Evolutionary conservation across 2,329 filamentous ascomycete genomes (phyloP).

Genomic region (Fusarium sulawesiense): DNA sequence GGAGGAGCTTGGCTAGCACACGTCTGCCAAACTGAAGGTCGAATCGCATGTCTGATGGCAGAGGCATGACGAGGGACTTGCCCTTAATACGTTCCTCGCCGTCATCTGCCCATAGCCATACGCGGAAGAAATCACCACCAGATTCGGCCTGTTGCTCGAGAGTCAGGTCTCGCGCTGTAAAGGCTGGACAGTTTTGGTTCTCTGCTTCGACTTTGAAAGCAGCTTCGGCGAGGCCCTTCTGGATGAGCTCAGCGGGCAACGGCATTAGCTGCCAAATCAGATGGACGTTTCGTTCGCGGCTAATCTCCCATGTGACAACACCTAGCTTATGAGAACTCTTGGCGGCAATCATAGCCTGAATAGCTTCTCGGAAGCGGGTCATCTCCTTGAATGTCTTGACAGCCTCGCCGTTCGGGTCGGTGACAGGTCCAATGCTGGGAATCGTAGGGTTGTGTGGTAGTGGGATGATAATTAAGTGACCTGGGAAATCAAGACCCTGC

Average conservation of each 20-base stretch:
- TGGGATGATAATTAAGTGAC: constrained; percentile 92
- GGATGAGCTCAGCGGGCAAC: constrained; percentile 74
- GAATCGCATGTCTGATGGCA: constrained; percentile 79
- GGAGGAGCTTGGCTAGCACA: constrained; percentile 88
- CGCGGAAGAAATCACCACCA: constrained; percentile 78
- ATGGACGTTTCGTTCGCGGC: constrained; percentile 82
- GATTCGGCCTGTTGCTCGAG: constrained; percentile 60
- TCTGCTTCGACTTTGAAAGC: constrained; percentile 91
- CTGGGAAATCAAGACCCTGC: constrained; percentile 77
- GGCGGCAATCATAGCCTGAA: constrained; percentile 82
- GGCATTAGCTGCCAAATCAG: constrained; percentile 95
- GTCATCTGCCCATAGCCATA: constrained; percentile 80
- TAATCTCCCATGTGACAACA: constrained; percentile 92
- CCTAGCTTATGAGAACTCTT: constrained; percentile 72
- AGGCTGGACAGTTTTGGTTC: constrained; percentile 69
- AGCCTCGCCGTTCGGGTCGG: constrained; percentile 64
- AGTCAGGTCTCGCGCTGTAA: constrained; percentile 61
- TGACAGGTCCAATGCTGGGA: constrained; percentile 68
- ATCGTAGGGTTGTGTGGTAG: constrained; percentile 84
- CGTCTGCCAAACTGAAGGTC: constrained; percentile 90
- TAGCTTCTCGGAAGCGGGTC: constrained; percentile 78
- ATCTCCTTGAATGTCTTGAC: constrained; percentile 80
- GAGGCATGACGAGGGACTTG: constrained; percentile 75
- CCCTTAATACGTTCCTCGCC: constrained; percentile 68
- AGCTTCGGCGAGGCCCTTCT: constrained; percentile 81